A percentile compares a stretch with the other conserved stretches of the same genome.
phyloP scores from a whole-genome alignment of 139 green algal species.

The Picochlorum costavermella region DNA sequence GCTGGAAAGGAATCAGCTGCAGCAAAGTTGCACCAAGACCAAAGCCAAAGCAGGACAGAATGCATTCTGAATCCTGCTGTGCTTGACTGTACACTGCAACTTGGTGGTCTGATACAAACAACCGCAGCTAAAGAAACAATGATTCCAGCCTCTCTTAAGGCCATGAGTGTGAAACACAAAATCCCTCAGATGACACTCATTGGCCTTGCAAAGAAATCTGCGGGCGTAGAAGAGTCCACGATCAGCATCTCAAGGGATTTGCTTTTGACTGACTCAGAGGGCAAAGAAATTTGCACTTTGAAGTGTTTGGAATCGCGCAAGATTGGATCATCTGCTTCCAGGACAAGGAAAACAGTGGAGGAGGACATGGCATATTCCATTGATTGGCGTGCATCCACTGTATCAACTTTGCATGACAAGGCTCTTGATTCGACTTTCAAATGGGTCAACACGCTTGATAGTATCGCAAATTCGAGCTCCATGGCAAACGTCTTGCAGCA shows the following conservation, averaged over 20 bases:
- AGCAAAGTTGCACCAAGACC: background rate
- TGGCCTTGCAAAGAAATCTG: background rate
- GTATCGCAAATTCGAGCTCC: no score
- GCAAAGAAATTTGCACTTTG: no score
- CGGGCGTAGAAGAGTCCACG: background rate
- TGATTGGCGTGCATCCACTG: background rate
- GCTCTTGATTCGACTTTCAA: no score
- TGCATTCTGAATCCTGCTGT: constrained; percentile 10
- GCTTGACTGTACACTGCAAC: constrained; percentile 14
- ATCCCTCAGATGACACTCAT: background rate
- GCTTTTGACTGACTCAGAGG: no score
- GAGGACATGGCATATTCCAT: background rate
- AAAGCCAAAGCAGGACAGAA: background rate
- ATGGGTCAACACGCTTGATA: no score
- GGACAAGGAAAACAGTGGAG: no score
- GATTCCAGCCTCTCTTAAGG: constrained; percentile 15
- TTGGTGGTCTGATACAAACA: constrained; percentile 12
- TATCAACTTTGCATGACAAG: background rate
- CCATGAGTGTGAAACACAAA: background rate
- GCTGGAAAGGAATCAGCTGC: background rate
- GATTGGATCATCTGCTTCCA: no score
- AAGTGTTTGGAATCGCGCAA: no score
- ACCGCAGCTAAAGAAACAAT: background rate
- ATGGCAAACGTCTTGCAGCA: no score
- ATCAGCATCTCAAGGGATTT: no score